Percentiles rank a stretch among this genome's conserved stretches.
These are phyloP conservation scores for Shiraia bambusicola DNA, from an alignment of 2,329 filamentous ascomycete species.

Conservation along the genomic window DNA sequence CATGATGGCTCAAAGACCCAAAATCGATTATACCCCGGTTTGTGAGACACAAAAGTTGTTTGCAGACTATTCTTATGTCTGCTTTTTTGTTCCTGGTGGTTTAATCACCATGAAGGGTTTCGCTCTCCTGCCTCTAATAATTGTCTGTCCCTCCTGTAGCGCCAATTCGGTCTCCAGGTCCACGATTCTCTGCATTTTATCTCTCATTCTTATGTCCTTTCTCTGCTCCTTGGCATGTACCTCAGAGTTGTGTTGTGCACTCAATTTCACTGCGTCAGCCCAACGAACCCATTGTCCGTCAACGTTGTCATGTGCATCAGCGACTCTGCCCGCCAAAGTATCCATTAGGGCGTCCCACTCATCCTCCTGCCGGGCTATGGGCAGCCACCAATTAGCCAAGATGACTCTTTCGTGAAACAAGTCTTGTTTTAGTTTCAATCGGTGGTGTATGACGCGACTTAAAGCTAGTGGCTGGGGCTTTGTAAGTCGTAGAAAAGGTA, in stretches of 20 bases:
- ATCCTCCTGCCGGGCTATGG: slow-evolving; percentile 49
- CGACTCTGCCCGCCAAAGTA: neutral
- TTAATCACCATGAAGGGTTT: slow-evolving; percentile 24
- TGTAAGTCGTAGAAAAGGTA: slow-evolving; percentile 66
- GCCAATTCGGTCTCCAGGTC: slow-evolving; percentile 51
- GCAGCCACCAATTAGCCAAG: slow-evolving; percentile 47
- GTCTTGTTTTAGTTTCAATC: slow-evolving; percentile 49
- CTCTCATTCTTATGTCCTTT: slow-evolving; percentile 38
- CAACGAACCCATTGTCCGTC: slow-evolving; percentile 27
- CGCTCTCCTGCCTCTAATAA: slow-evolving; percentile 30
- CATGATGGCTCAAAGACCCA: slow-evolving; percentile 11
- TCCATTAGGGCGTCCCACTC: slow-evolving; percentile 50
- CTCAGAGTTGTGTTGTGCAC: slow-evolving; percentile 15
- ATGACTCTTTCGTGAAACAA: slow-evolving; percentile 44
- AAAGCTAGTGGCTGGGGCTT: slow-evolving; percentile 66
- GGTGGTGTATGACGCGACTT: slow-evolving; percentile 59
- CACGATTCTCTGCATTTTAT: slow-evolving; percentile 51
- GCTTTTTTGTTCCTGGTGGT: too few species aligned
- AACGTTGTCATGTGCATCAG: slow-evolving; percentile 7
- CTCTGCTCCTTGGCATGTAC: slow-evolving; percentile 20
- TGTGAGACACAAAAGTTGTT: too few species aligned
- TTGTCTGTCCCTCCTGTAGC: slow-evolving; percentile 41
- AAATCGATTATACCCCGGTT: slow-evolving; percentile 26
- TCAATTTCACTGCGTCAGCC: slow-evolving; percentile 28
- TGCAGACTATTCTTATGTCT: too few species aligned